phyloP scores from a whole-genome alignment of 768 basidiomycete species.

The Tulasnella sp. region DNA sequence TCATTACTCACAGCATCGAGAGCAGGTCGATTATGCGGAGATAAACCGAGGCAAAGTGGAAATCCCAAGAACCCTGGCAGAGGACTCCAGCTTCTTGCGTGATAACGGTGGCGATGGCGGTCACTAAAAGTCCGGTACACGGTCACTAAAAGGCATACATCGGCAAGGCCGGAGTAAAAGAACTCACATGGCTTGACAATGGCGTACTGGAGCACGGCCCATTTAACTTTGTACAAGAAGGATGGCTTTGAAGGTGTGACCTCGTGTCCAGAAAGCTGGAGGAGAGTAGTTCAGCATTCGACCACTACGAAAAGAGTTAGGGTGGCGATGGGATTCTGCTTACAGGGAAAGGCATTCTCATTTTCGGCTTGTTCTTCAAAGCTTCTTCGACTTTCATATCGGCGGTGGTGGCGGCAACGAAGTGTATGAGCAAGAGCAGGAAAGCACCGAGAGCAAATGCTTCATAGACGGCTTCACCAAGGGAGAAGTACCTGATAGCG shows the following conservation, averaged over 20 bases:
- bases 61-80: constrained; percentile 63
- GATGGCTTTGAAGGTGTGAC: constrained; percentile 85
- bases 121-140: constrained; percentile 45
- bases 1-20: constrained; percentile 67
- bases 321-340: constrained; percentile 42
- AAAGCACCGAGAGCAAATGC: constrained; percentile 86
- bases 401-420: constrained; percentile 69
- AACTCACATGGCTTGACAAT: constrained; percentile 61
- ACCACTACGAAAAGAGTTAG: background rate
- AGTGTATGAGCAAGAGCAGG: constrained; percentile 84
- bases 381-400: constrained; percentile 69
- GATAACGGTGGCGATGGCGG: constrained; percentile 77
- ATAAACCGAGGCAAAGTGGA: constrained; percentile 68
- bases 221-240: constrained; percentile 88
- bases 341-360: constrained; percentile 64
- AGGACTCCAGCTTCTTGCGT: constrained; percentile 70
- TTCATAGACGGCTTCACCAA: constrained; percentile 55
- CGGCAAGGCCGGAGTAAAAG: background rate
- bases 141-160: background rate
- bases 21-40: constrained; percentile 73
- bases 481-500: constrained; percentile 51
- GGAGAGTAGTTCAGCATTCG: background rate
- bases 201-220: constrained; percentile 88
- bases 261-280: constrained; percentile 77
- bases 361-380: constrained; percentile 68